Base-by-base conservation (phyloP, 805 yeast genomes). In the Saccharomycopsis olivae region DNA sequence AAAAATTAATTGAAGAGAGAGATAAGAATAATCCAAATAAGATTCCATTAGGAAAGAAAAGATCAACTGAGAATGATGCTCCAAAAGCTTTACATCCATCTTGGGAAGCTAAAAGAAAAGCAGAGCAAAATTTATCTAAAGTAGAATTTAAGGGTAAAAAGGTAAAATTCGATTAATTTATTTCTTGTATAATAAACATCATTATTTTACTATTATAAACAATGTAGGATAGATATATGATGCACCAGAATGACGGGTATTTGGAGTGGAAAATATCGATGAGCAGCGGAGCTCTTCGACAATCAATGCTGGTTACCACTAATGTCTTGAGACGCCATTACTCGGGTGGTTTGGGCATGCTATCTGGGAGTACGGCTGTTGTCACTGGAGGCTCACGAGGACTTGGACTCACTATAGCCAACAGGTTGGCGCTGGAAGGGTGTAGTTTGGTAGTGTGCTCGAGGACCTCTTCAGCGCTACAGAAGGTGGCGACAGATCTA, bases 51-150 rank as follows among this genome's bases (percentile, higher is more conserved):
- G 69, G 58, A 49, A n/a, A n/a, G n/a, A 58, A 49, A 24, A 57
- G 67, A 44, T 52, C 8, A 39, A 16, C 6, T 20, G 31, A 20
- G 13, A 31, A 28, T 10, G 36, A 27, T 24, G 37, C 38, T 11
- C 34, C 30, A 11, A 33, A 30, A 16, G 36, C 39, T 9, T 38
- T 54, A 28, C 99, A 92, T 71, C 99, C 99, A n/a, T 92, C 98
- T 2, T 92, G 99, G 99, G 78, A 74, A 51, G 98, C 98, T 17
- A 84, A 83, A 64, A 75, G 72, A 62, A 60, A 71, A 47, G 83
- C 77, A 20, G 81, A 83, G 53, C 82, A 80, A 49, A 72, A 74
- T 38, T 56, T 65, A 48, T 72, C 75, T 60, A 71, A 73, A 42
- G 77, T 69, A 36, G 75, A 78, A 55, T 87, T 87, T 55, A 58